Base-by-base conservation (phyloP, 1,284 basidiomycete species). In the Malassezia vespertilionis region DNA sequence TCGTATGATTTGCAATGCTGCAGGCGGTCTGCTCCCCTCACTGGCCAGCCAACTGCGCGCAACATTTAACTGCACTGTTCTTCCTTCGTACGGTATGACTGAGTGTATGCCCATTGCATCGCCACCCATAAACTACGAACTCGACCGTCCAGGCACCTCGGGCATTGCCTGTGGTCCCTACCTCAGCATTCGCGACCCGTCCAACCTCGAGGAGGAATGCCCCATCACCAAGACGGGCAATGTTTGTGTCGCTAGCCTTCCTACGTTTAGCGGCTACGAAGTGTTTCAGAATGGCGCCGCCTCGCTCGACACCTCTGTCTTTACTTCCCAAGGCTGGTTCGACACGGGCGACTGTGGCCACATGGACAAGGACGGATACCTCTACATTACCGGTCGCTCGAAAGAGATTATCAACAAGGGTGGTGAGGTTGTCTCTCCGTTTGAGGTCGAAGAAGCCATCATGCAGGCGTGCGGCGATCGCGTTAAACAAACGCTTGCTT, bases 401-500 rank as follows among this genome's bases (percentile, higher is more conserved):
- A 70, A 70, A 46, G 67, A 70, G 48, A 70, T 70, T 56, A 70
- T 70, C 54, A 70, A 70, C 63, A 70, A 70, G 55, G 67, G 67
- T 49, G 67, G 67, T 54, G 67, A 70, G 34, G 67, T 70, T 33
- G 57, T 70, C 20, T 70, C 67, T 9, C 67, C 67, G n/a, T 70
- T 70, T 39, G 67, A 70, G 38, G 65, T 70, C 11, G 67, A 70
- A 39, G 67, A 70, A 41, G 67, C 67, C 31, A 64, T 70, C 49
- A 63, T 61, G 24, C 63, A 65, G 44, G 67, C 65, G 2, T 65
- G 62, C 48, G 60, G 57, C 21, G 67, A 65, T 34, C 62, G 67
- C 18, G 63, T 70, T 40, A 70, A 68, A 56, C 65, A 70, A 45
- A 65, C 63, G 11, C 59, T 70, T 14, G 62, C 63, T 33, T 70